Evolutionary conservation across 129 eudicot genomes (phyloP), one percentile per base, ranked within the genome.

Genomic region (Helichrysum umbraculigerum): DNA sequence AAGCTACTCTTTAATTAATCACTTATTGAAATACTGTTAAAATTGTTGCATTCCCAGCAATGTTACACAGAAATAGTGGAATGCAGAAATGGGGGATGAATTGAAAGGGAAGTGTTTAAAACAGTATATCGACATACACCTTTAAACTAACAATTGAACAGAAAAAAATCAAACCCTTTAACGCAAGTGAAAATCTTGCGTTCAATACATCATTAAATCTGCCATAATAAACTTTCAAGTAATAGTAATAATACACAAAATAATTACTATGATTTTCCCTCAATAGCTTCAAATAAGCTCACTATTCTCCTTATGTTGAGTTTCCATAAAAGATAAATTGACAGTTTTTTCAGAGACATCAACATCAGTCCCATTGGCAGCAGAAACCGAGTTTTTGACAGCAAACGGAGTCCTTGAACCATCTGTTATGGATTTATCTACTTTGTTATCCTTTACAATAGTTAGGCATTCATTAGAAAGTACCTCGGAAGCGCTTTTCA

Each of bases 331-430:
- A 41, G 78, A 54, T 56, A 77, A 22, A 32, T 58, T 66, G 67
- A 19, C 84, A 30, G 72, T 35, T 50, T 78, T 86, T 39, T 72
- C 81, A 22, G 61, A 66, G 28, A 71, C 76, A 62, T 69, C 78
- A 15, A 39, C 17, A 14, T 66, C 74, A 60, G 37, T 35, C 59
- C 30, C 42, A 21, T 75, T 72, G 20, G n/a, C 28, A 34, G 69
- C 75, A 85, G 42, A 28, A 17, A 47, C 56, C 35, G 71, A 73
- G 59, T 86, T 83, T 81, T 79, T 84, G 22, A 68, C 58, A 67
- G 88, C 83, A 79, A 87, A 76, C 65, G 87, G 84, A 17, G 76
- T 57, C 39, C 83, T 85, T 71, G 76, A 58, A 56, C 65, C 44
- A 75, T 68, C 76, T 67, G 83, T 28, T 56, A 50, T 5, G 29